These are phyloP conservation scores for Xerocomus potaroensis DNA, from an alignment of 768 basidiomycete genomes.

Conservation along the genomic window DNA sequence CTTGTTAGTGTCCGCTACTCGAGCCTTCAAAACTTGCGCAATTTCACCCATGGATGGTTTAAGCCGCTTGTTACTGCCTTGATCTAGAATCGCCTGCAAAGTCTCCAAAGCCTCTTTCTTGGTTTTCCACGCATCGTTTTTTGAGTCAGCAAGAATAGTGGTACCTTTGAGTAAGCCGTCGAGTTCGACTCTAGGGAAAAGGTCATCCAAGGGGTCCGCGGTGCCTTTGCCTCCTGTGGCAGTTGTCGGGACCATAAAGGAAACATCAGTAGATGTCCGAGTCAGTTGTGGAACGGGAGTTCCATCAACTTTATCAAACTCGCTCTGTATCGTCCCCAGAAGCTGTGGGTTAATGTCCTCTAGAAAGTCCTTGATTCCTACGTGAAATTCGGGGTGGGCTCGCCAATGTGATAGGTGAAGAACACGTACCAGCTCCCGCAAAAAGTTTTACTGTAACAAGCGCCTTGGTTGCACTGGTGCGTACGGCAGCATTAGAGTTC, in stretches of 20 bases:
- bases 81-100: conserved; percentile 79
- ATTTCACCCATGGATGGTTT: conserved; percentile 94
- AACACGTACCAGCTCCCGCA: conserved; percentile 73
- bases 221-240: conserved; percentile 37
- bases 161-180: conserved; percentile 83
- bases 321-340: conserved; percentile 80
- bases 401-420: background rate
- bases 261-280: conserved; percentile 73
- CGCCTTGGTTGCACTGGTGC: conserved; percentile 90
- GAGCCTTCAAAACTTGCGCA: conserved; percentile 78
- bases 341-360: conserved; percentile 95
- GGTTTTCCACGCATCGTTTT: conserved; percentile 94
- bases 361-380: conserved; percentile 88
- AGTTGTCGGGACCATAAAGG: conserved; percentile 41
- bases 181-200: conserved; percentile 93
- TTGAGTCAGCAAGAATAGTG: conserved; percentile 74
- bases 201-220: conserved; percentile 81
- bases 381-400: conserved; percentile 10
- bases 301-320: conserved; percentile 91
- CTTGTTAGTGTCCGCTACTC: conserved; percentile 91
- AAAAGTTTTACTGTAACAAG: conserved; percentile 89
- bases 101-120: conserved; percentile 93
- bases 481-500: conserved; percentile 92
- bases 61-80: conserved; percentile 87
- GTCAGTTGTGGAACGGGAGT: conserved; percentile 72